Base-by-base conservation (phyloP, 495 filamentous ascomycete genomes). In the Penicillium parvum region DNA sequence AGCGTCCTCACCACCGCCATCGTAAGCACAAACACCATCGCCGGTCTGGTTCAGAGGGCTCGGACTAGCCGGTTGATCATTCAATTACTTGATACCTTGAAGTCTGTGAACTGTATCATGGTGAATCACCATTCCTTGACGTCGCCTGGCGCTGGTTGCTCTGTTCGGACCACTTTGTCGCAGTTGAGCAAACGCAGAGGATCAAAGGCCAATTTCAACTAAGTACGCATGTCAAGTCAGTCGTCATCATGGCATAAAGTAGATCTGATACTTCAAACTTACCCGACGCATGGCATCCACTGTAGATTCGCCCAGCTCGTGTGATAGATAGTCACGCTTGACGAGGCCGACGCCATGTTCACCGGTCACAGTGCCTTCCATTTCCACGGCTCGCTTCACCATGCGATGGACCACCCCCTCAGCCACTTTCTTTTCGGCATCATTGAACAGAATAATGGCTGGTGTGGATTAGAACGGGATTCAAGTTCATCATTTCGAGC, bases 151-250 rank as follows among this genome's bases (percentile, higher is more conserved):
- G 45, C 50, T 8, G 67, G 63, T 40, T 53, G 58, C 44, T 76
- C 62, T 17, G 68, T 56, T 33, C 79, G 67, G 17, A 84, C 72
- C 36, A 84, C 70, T 54, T 85, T 85, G 61, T 85, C 81, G 45
- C 76, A 82, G 55, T 85, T 85, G 22, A 84, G 72, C 41, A 84
- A 46, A 54, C 81, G 78, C 17, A 78, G 66, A 6, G 81, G 81
- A 54, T 85, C 81, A 47, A 79, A 77, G 5, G 81, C 79, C 50
- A 77, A 61, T 69, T 85, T 85, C 32, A 84, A 57, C 78, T 82
- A 47, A 30, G 20, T 32, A 42, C 21, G 29, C 9, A 43, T 37
- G 27, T 22, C 37, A n/a, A 7, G 43, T 20, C 37, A 47, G 60
- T 44, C 53, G 37, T 26, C 39, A 7, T 30, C 19, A 7, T 26